Evolutionary conservation across 257 asterid species (phyloP).

Genomic region (Salvia miltiorrhiza): DNA sequence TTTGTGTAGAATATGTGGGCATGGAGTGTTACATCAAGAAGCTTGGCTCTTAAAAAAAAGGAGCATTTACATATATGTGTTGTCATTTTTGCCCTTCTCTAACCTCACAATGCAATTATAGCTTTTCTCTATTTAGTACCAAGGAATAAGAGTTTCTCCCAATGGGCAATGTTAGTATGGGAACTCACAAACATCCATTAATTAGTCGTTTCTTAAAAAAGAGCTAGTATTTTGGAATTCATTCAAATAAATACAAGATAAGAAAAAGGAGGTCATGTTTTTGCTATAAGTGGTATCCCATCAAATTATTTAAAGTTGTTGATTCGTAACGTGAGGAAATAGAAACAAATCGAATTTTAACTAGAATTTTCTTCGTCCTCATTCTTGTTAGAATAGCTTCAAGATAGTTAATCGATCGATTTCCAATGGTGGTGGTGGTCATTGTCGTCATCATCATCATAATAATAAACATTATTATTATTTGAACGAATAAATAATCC

Average conservation of each 20-base stretch:
- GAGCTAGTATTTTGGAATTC: not conserved
- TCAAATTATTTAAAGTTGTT: not conserved
- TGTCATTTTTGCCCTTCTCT: conserved; percentile 27
- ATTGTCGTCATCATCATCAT: too few species aligned
- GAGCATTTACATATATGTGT: conserved; percentile 15
- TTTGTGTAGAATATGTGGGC: not conserved
- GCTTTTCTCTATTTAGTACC: conserved; percentile 12
- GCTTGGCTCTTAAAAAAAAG: not conserved
- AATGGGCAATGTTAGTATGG: not conserved
- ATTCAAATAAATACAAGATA: not conserved
- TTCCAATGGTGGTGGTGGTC: too few species aligned
- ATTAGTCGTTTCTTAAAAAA: conserved; percentile 3
- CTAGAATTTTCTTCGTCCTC: not conserved
- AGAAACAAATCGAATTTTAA: not conserved
- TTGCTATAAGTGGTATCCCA: not conserved
- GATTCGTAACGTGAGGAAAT: not conserved
- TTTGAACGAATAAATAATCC: too few species aligned
- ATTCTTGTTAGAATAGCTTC: not conserved
- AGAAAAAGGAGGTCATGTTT: not conserved
- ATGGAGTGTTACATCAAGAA: not conserved
- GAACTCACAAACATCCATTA: conserved; percentile 12
- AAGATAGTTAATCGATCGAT: not conserved
- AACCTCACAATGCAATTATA: conserved; percentile 8
- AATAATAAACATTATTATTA: too few species aligned
- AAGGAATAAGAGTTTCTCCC: not conserved